These are phyloP conservation scores for Friedmanniomyces endolithicus DNA, from an alignment of 495 filamentous ascomycete species.

Conservation along the genomic window DNA sequence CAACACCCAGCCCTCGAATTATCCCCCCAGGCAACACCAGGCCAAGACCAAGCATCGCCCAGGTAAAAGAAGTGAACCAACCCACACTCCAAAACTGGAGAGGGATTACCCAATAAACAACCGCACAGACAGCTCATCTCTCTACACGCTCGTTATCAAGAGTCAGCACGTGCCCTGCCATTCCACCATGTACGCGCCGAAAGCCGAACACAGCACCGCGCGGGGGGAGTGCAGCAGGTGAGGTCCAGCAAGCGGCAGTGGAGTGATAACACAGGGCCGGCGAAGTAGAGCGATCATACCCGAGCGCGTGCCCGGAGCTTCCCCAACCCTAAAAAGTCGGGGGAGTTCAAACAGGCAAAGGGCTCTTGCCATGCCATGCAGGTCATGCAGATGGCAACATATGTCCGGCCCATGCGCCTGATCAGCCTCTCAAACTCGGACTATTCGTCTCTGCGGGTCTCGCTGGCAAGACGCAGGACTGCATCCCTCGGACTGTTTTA, in stretches of 20 bases:
- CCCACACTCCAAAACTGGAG: constrained; percentile 12
- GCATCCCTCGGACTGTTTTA: neutral
- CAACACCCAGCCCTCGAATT: neutral
- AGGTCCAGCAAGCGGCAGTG: neutral
- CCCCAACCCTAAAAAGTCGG: neutral
- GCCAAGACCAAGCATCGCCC: neutral
- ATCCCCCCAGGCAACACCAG: neutral
- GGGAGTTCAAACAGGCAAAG: constrained; percentile 1
- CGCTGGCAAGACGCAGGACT: too few relatives aligned
- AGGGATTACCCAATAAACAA: constrained; percentile 13
- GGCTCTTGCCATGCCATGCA: constrained; percentile 15
- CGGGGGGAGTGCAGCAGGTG: neutral
- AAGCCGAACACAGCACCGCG: constrained; percentile 12
- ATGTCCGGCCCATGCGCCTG: constrained; percentile 28
- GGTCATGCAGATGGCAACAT: constrained; percentile 13
- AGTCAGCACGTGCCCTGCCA: constrained; percentile 21
- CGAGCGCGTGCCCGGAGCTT: constrained; percentile 10
- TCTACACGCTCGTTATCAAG: constrained; percentile 28
- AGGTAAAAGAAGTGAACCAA: constrained; percentile 5
- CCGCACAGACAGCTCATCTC: constrained; percentile 17
- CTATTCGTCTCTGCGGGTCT: too few relatives aligned
- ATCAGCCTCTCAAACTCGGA: too few relatives aligned
- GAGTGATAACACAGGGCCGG: constrained; percentile 4
- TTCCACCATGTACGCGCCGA: constrained; percentile 7
- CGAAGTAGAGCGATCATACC: constrained; percentile 31